Base-by-base conservation (phyloP, 805 yeast species). In the Candida loeiensis region DNA sequence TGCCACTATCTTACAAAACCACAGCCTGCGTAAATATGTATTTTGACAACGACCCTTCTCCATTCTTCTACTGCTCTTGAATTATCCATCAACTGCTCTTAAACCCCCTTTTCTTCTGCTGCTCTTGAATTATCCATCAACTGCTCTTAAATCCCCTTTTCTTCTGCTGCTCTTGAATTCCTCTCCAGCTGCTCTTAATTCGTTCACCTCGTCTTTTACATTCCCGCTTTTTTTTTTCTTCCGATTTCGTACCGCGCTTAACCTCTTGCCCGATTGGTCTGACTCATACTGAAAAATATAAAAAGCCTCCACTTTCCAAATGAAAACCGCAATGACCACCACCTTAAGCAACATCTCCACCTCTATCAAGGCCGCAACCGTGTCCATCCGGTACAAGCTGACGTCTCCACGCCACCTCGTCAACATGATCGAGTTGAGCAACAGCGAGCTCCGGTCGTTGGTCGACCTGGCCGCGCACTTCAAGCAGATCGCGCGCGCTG, bases 341-440 rank as follows among this genome's bases (percentile, higher is more conserved):
- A 20, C 17, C 14, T 17, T 20, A 14, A 17, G 33, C 2, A n/a
- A n/a, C n/a, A n/a, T n/a, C n/a, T n/a, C n/a, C n/a, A 24, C 28
- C n/a, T 13, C 43, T 17, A 16, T 12, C 27, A 28, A 14, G 5
- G 31, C 31, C 14, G 31, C 31, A 13, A 18, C 19, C 7, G 11
- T 15, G 17, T 22, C 25, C 4, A 25, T 36, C 17, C 21, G 37
- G n/a, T 34, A 22, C 28, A 9, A 28, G 20, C 17, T 27, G n/a
- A 24, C 40, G 19, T 6, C 12, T 25, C 28, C 73, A 18, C 78
- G 95, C 60, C 97, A 91, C 60, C 71, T 93, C 56, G 74, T 86
- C 16, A 84, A 87, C 19, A 93, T 89, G 52, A 77, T 85, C 17
- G 95, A 89, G 54, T 73, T 93, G 42, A 59, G 85, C 6, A 75